These are phyloP conservation scores for Canna indica DNA, from an alignment of 176 grass and related monocot species.

Conservation along the genomic window DNA sequence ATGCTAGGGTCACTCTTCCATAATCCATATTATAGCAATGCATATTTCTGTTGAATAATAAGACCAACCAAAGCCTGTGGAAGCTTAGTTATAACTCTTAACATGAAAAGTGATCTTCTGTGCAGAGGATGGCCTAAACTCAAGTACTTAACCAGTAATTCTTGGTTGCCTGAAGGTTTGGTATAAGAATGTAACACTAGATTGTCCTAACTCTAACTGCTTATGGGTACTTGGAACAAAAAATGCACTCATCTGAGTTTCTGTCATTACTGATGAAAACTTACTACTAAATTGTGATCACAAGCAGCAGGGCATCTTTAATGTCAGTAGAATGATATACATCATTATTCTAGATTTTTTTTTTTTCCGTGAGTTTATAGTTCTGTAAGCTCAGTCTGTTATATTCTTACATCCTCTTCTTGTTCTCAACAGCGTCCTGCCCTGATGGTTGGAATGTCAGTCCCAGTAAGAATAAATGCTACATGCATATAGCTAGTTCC, in stretches of 20 bases:
- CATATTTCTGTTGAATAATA: too few relatives aligned
- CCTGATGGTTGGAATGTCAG: constrained; percentile 44
- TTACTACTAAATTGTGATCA: neutral
- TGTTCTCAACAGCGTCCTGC: constrained; percentile 43
- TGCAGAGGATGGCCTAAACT: neutral
- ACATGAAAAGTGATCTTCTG: neutral
- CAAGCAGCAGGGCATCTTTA: neutral
- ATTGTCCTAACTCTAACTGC: neutral
- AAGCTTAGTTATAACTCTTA: neutral
- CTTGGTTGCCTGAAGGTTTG: too few relatives aligned
- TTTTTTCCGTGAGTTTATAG: neutral
- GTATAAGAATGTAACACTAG: too few relatives aligned
- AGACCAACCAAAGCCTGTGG: too few relatives aligned
- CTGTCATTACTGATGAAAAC: neutral
- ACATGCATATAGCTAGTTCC: constrained; percentile 37
- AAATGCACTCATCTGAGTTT: neutral
- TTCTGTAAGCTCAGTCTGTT: neutral
- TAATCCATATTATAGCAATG: too few relatives aligned
- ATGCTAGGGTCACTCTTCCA: too few relatives aligned
- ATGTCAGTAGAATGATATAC: neutral
- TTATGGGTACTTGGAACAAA: neutral
- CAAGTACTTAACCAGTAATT: neutral
- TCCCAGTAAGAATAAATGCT: constrained; percentile 51
- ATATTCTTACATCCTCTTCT: neutral
- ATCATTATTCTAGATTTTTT: neutral